Evolutionary conservation across 208 protist genomes (phyloP).

Genomic region (Crithidia thermophila): DNA sequence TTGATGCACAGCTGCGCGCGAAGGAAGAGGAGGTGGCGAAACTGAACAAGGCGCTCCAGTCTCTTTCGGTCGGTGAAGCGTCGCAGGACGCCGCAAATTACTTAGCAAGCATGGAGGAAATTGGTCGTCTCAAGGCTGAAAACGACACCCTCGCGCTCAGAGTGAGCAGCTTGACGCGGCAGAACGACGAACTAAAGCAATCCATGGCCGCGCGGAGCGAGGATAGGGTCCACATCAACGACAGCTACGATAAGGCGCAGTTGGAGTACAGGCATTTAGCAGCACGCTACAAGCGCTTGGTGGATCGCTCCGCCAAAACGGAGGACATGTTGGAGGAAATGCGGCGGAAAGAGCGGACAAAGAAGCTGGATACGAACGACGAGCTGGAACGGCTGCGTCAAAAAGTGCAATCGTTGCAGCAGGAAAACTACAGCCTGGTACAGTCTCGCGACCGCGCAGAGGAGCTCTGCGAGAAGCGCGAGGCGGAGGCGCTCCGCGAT

Average conservation of each 20-base stretch:
- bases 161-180: conserved; percentile 31
- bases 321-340: conserved; percentile 58
- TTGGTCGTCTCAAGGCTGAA: conserved; percentile 33
- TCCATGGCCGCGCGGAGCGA: conserved; percentile 38
- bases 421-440: conserved; percentile 64
- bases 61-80: neutral
- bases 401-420: conserved; percentile 57
- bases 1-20: conserved; percentile 19
- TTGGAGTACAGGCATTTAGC: conserved; percentile 86
- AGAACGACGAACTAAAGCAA: conserved; percentile 55
- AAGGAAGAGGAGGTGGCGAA: conserved; percentile 29
- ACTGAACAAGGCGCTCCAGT: conserved; percentile 10
- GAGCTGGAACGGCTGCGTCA: conserved; percentile 58
- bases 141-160: conserved; percentile 47
- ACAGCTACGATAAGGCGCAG: conserved; percentile 68
- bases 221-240: conserved; percentile 41
- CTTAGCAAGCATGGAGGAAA: conserved; percentile 14
- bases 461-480: conserved; percentile 72
- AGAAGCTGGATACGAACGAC: conserved; percentile 35
- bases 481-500: conserved; percentile 73
- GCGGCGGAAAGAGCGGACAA: conserved; percentile 37
- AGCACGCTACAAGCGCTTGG: conserved; percentile 50
- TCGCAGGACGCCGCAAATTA: conserved; percentile 3
- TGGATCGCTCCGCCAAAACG: conserved; percentile 54
- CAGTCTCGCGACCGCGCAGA: conserved; percentile 74